These are phyloP conservation scores for Moringa oleifera DNA, from an alignment of 345 rosid species.

Conservation along the genomic window DNA sequence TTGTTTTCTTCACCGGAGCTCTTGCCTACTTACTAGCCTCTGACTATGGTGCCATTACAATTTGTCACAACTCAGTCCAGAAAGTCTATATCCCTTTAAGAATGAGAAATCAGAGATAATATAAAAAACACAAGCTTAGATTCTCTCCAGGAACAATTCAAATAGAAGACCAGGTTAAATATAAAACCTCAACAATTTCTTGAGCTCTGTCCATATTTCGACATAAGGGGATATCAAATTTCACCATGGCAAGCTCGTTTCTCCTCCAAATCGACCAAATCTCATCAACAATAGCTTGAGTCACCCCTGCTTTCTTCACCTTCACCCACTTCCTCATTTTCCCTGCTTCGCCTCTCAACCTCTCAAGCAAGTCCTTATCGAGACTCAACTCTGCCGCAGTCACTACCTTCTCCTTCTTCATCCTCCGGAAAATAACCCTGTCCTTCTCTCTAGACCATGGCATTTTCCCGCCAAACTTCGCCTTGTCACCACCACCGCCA, in stretches of 20 bases:
- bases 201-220: slow-evolving; percentile 82
- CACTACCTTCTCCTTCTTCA: slow-evolving; percentile 49
- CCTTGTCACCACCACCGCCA: slow-evolving; percentile 7
- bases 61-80: too few species aligned
- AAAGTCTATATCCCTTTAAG: neutral
- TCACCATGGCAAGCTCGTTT: slow-evolving; percentile 67
- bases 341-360: slow-evolving; percentile 53
- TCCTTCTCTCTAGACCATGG: slow-evolving; percentile 67
- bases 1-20: too few species aligned
- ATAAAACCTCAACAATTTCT: slow-evolving; percentile 71
- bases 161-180: neutral
- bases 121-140: neutral
- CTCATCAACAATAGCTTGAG: slow-evolving; percentile 53
- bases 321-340: slow-evolving; percentile 76
- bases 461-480: slow-evolving; percentile 37
- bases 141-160: neutral
- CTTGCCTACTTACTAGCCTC: too few species aligned
- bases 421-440: slow-evolving; percentile 41
- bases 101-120: neutral
- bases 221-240: slow-evolving; percentile 66
- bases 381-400: slow-evolving; percentile 49
- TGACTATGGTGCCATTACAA: too few species aligned
- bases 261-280: slow-evolving; percentile 48
- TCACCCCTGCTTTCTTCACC: slow-evolving; percentile 84
- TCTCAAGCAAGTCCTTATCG: slow-evolving; percentile 45